Base-by-base conservation (phyloP, 2,329 filamentous ascomycete species). In the Calonectria fujianensis region DNA sequence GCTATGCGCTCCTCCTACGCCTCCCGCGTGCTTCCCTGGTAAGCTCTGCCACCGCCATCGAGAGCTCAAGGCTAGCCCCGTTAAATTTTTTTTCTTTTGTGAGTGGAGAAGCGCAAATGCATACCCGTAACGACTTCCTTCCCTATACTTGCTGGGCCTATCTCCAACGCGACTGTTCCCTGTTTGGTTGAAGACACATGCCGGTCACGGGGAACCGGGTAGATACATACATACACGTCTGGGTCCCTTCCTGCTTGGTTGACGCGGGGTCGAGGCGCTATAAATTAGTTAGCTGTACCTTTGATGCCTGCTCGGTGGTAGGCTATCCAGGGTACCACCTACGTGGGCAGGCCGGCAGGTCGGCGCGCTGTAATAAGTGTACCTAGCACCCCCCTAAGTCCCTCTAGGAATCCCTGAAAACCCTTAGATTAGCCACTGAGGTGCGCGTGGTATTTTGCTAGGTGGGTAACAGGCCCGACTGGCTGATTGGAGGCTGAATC, bases 341-440 rank as follows among this genome's bases (percentile, higher is more conserved):
- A 24, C 32, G 57, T 61, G 31, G 31, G 32, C 48, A 37, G 32
- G 45, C 31, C 14, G 20, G 64, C 35, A 57, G 37, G 51, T 69
- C 31, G 61, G 41, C 29, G 51, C 51, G 61, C 39, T 32, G 61
- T 50, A 32, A 50, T 31, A 35, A 45, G 48, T 65, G 39, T 65
- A 18, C 48, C 45, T 29, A 54, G 48, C 63, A 50, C 48, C 20
- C 65, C 32, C 54, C 52, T 27, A 37, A 57, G 39, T 57, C 18
- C 41, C 41, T 59, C 20, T 69, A 24, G 37, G 48, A 39, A 32
- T 41, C 50, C 35, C 48, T 31, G 48, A 48, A 39, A 61, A 65
- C 50, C 69, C 59, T 71, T 37, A 57, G 37, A 37, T 48, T 51
- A 54, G 59, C 48, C 59, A 65, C 48, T 57, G 50, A 65, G 69